phyloP scores from a whole-genome alignment of 306 rosid genomes.

The Cucurbita pepo region DNA sequence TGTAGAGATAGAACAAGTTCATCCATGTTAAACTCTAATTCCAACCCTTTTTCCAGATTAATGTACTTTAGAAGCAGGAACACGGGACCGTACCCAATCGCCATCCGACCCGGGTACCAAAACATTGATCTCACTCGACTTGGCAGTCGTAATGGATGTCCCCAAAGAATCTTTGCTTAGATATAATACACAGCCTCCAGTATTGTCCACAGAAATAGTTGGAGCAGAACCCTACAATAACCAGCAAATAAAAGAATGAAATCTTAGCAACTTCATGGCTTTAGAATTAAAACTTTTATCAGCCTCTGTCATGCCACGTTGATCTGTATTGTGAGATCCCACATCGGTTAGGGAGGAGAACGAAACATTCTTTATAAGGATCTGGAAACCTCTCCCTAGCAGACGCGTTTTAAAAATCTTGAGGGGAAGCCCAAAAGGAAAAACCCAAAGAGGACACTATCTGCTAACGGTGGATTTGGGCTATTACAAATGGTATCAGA shows the following conservation, averaged over 20 bases:
- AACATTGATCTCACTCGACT: slow-evolving; percentile 91
- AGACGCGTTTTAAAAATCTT: too few relatives aligned
- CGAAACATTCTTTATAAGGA: too few relatives aligned
- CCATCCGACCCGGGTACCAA: slow-evolving; percentile 69
- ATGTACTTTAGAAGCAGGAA: slow-evolving; percentile 2
- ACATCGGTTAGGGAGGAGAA: too few relatives aligned
- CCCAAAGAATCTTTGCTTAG: slow-evolving; percentile 72
- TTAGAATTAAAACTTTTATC: not conserved
- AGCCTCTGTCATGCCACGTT: not conserved
- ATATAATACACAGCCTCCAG: slow-evolving; percentile 81
- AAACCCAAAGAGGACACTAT: too few relatives aligned
- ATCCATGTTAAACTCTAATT: not conserved
- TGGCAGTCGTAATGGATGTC: slow-evolving; percentile 76
- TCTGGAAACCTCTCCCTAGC: too few relatives aligned
- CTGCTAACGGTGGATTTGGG: too few relatives aligned
- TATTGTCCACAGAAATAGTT: slow-evolving; percentile 82
- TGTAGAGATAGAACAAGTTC: slow-evolving; percentile 13
- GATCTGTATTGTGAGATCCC: too few relatives aligned
- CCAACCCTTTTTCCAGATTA: not conserved
- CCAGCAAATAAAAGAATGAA: slow-evolving; percentile 5
- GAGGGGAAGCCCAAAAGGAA: too few relatives aligned
- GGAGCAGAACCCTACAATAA: slow-evolving; percentile 75
- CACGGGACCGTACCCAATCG: slow-evolving; percentile 68
- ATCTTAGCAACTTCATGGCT: not conserved
- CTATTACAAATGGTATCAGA: too few relatives aligned